Percentiles rank a stretch among this genome's conserved stretches.
Evolutionary conservation across 177 flowering plant species (phyloP).

Genomic region (Tripterygium wilfordii): DNA sequence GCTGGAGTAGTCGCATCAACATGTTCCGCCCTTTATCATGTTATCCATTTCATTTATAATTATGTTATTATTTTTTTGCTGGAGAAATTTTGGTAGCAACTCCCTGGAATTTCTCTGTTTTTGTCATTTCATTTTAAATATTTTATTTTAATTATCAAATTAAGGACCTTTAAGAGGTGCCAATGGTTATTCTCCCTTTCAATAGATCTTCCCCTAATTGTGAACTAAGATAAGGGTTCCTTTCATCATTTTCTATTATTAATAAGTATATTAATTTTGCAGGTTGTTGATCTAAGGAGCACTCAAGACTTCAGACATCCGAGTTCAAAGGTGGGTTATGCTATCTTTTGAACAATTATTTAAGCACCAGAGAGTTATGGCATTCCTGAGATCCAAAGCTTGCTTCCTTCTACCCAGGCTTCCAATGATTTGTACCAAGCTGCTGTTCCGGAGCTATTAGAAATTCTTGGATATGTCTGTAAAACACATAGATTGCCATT

Average conservation of each 20-base stretch:
- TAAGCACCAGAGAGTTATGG: not conserved
- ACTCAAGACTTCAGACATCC: constrained; percentile 36
- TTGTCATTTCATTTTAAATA: too few species aligned
- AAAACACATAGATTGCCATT: constrained; percentile 35
- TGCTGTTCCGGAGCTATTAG: constrained; percentile 34
- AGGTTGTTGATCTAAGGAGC: constrained; percentile 87
- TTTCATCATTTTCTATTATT: not conserved
- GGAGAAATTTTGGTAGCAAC: too few species aligned
- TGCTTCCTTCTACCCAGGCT: constrained; percentile 16
- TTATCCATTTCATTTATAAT: too few species aligned
- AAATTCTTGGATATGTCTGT: constrained; percentile 33
- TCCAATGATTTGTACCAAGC: constrained; percentile 18
- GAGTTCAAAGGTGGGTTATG: constrained; percentile 36
- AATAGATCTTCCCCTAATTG: not conserved
- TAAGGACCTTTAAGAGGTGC: constrained; percentile 5
- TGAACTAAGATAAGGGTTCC: not conserved
- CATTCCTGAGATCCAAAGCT: not conserved
- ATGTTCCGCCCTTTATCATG: too few species aligned
- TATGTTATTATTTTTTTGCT: too few species aligned
- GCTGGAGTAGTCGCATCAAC: too few species aligned
- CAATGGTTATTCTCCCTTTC: constrained; percentile 5
- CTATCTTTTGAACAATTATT: not conserved
- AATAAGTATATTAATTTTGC: constrained; percentile 19
- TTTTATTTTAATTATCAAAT: too few species aligned
- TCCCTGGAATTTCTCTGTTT: too few species aligned